phyloP scores from a whole-genome alignment of 1,139 yeast species.

The Ogataea hybrid region DNA sequence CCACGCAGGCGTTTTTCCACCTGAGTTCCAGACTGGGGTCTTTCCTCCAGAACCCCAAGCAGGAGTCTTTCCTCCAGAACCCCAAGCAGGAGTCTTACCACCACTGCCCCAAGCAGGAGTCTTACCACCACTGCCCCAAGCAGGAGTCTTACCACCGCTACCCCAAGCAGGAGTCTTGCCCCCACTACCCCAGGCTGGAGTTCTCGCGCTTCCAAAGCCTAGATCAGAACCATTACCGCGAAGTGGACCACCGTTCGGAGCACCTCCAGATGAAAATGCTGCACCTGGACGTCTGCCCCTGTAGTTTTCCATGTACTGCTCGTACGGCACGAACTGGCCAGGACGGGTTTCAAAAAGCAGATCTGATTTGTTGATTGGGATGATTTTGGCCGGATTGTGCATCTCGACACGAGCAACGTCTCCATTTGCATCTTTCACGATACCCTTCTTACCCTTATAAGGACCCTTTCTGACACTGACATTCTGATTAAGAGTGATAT shows the following conservation, averaged over 20 bases:
- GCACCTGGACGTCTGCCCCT: conserved; percentile 32
- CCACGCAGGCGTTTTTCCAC: conserved; percentile 45
- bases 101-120: conserved; percentile 37
- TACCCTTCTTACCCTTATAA: conserved; percentile 92
- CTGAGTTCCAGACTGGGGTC: conserved; percentile 45
- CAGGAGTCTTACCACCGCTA: conserved; percentile 45
- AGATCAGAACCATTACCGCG: conserved; percentile 29
- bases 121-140: conserved; percentile 44
- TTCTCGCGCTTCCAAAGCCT: conserved; percentile 35
- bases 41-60: conserved; percentile 42
- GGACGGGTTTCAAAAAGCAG: conserved; percentile 69
- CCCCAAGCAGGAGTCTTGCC: conserved; percentile 57
- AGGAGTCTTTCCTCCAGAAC: conserved; percentile 39
- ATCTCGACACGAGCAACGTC: conserved; percentile 88
- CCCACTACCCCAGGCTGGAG: conserved; percentile 55
- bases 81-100: conserved; percentile 40
- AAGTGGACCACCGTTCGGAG: conserved; percentile 1
- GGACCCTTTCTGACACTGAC: conserved; percentile 88
- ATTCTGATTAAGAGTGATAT: conserved; percentile 74
- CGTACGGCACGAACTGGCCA: conserved; percentile 67
- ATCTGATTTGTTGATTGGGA: conserved; percentile 78
- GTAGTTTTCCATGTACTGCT: conserved; percentile 66
- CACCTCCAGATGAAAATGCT: conserved; percentile 12
- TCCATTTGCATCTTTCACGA: conserved; percentile 91
- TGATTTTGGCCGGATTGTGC: conserved; percentile 86